Evolutionary conservation across 768 basidiomycete genomes (phyloP).

Genomic region (Baorangia bicolor): DNA sequence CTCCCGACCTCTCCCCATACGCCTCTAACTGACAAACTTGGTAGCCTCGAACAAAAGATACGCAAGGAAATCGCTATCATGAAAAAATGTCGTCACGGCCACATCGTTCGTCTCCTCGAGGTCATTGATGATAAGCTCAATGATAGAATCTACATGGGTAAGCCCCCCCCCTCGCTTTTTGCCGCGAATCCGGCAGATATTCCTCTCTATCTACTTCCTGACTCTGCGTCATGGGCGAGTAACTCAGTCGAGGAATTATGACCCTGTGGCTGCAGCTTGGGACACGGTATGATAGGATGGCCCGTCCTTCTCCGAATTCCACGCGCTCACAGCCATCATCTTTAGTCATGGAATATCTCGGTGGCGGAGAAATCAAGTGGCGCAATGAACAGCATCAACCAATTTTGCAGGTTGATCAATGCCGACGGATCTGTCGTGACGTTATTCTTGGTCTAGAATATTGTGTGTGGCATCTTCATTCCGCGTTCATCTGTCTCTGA

Average conservation of each 20-base stretch:
- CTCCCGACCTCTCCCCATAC: conserved; percentile 44
- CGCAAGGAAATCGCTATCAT: conserved; percentile 96
- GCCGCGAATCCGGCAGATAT: conserved; percentile 13
- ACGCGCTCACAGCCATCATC: conserved; percentile 20
- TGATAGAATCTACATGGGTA: conserved; percentile 92
- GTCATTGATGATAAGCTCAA: conserved; percentile 91
- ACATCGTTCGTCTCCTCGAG: conserved; percentile 87
- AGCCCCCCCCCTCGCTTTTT: conserved; percentile 35
- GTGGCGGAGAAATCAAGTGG: conserved; percentile 95
- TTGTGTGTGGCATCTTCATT: conserved; percentile 52
- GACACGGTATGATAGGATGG: conserved; percentile 32
- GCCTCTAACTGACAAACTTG: conserved; percentile 64
- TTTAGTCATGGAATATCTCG: conserved; percentile 93
- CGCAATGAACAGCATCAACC: conserved; percentile 61
- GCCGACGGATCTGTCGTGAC: conserved; percentile 86
- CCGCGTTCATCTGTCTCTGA: conserved; percentile 5
- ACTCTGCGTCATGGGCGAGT: conserved; percentile 28
- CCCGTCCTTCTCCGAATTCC: conserved; percentile 5
- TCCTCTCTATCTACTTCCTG: conserved; percentile 23
- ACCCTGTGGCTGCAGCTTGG: conserved; percentile 33
- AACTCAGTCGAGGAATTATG: conserved; percentile 32
- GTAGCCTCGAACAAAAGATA: conserved; percentile 79
- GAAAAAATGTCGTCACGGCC: conserved; percentile 91
- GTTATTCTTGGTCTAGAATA: conserved; percentile 94
- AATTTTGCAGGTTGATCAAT: conserved; percentile 78